Percentiles rank a stretch among this genome's conserved stretches.
Evolutionary conservation across 2,329 filamentous ascomycete species (phyloP).

Genomic region (Hypoxylon sp.): DNA sequence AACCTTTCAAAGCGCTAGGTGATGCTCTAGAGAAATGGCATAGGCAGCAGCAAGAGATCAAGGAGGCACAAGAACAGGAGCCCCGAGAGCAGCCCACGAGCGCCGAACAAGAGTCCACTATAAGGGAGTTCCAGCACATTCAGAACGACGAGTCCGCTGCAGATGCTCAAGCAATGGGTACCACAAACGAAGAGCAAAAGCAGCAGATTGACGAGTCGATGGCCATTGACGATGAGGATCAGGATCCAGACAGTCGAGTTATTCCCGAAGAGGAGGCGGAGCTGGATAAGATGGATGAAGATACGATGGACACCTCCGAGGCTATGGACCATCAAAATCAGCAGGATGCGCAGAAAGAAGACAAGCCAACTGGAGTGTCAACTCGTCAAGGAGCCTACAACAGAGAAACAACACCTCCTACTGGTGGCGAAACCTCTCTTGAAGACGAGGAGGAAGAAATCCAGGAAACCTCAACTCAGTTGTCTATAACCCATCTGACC

Average conservation of each 20-base stretch:
- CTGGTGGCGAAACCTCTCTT: constrained; percentile 51
- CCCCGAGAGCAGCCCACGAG: constrained; percentile 64
- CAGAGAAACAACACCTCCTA: constrained; percentile 58
- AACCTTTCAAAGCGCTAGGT: constrained; percentile 94
- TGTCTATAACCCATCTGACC: constrained; percentile 79
- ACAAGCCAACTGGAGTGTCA: constrained; percentile 69
- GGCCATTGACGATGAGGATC: constrained; percentile 79
- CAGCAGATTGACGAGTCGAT: constrained; percentile 88
- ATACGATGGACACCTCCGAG: constrained; percentile 60
- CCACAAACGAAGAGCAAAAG: constrained; percentile 87
- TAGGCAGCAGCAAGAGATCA: constrained; percentile 85
- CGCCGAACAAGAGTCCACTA: constrained; percentile 63
- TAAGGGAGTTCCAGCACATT: constrained; percentile 94
- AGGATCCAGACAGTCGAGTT: constrained; percentile 60
- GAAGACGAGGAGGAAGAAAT: constrained; percentile 62
- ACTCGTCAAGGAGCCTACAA: constrained; percentile 70
- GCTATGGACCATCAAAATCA: constrained; percentile 55
- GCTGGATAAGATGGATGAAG: constrained; percentile 60
- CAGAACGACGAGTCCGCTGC: constrained; percentile 82
- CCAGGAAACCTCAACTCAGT: constrained; percentile 69
- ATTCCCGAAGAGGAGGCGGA: constrained; percentile 65
- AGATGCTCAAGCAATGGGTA: constrained; percentile 92
- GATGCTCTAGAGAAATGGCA: constrained; percentile 95
- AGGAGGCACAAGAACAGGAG: constrained; percentile 68
- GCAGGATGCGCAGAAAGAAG: constrained; percentile 62